Base-by-base conservation (phyloP, 2,329 filamentous ascomycete genomes). In the Knoxdaviesia proteae region DNA sequence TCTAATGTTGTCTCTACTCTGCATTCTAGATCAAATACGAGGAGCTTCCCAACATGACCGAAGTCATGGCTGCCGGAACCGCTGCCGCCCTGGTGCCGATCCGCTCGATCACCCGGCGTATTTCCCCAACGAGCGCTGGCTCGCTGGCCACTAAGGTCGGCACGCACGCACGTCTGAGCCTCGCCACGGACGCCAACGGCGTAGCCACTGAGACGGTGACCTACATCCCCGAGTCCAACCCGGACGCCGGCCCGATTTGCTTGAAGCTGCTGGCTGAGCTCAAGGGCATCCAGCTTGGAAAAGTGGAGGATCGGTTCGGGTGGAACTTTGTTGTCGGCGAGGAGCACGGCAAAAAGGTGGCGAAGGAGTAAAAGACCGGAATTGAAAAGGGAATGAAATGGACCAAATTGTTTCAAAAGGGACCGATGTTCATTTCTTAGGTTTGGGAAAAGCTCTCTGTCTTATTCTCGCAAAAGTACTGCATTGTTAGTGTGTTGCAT, bases 21-120 rank as follows among this genome's bases (percentile, higher is more conserved):
- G 2, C 3, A 20, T 20, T 20, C 20, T 50, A 77, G 71, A 79
- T 84, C 58, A 71, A 68, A 59, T 77, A 75, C 55, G 51, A 58
- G 11, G 73, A 77, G 52, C 63, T 77, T 11, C 58, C 64, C 7
- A 49, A 54, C 42, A 72, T 72, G 51, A 56, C 53, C 41, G 88
- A 96, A 60, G 77, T 98, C 42, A 77, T 94, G 61, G 90, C 88
- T 4, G 87, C 86, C 3, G 88, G 88, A 1, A 96, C 88, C 0
- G 88, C 88, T 0, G 88, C 87, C 0, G 83, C 84, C 0, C 67
- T 98, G 43, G 87, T 96, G 3, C 88, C 88, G 1, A 90, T 94
- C 59, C 80, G 80, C 47, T 90, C 82, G 50, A 93, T 96, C 57
- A 90, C 83, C 3, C 75, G 86, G 52, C 71, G 65, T 38, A 47